Evolutionary conservation across 345 rosid genomes (phyloP).

Genomic region (Eucalyptus curtisii): DNA sequence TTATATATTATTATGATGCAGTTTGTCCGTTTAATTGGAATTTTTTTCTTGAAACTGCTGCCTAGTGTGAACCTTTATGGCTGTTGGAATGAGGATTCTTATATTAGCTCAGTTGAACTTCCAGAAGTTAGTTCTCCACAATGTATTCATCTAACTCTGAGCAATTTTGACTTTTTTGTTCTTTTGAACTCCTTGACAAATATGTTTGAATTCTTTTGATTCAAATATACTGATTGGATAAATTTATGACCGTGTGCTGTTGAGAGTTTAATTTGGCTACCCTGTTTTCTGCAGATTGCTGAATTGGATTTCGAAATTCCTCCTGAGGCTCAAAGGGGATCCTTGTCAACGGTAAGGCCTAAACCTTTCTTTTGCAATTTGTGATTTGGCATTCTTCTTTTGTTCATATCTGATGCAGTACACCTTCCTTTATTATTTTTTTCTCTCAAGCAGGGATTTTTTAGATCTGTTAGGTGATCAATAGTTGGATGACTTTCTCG

Average conservation of each 20-base stretch:
- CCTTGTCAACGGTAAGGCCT: constrained; percentile 59
- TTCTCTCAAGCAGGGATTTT: not conserved
- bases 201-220: not conserved
- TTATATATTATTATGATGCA: not conserved
- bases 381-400: not conserved
- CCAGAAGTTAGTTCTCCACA: not conserved
- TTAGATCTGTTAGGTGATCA: not conserved
- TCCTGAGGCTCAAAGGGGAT: constrained; percentile 90
- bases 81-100: not conserved
- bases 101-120: not conserved
- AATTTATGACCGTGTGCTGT: not conserved
- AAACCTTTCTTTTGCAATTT: not conserved
- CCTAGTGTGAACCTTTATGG: not conserved
- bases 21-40: not conserved
- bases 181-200: not conserved
- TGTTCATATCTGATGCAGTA: not conserved
- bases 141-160: not conserved
- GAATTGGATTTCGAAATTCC: constrained; percentile 95
- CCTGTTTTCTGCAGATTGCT: constrained; percentile 46
- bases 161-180: not conserved
- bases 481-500: not conserved
- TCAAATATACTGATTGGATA: not conserved
- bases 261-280: not conserved
- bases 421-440: not conserved
- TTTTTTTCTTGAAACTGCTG: not conserved